A percentile compares a stretch with the other conserved stretches of the same genome.
These are phyloP conservation scores for Globisporangium yorkense DNA, from an alignment of 352 stramenopile genomes.

Conservation along the genomic window DNA sequence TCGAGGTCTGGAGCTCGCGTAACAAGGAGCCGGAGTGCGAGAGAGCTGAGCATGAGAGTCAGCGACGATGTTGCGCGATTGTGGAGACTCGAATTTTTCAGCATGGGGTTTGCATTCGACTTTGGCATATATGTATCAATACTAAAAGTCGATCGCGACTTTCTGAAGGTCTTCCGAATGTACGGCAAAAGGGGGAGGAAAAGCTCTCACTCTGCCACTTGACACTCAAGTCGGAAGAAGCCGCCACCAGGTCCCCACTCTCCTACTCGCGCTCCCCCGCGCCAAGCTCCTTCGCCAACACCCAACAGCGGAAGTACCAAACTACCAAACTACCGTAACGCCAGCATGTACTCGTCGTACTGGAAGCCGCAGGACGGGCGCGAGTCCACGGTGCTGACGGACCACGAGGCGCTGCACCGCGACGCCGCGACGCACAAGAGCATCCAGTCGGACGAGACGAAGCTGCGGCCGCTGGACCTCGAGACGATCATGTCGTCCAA, in stretches of 20 bases:
- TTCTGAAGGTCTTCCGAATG: too few relatives aligned
- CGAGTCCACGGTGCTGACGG: conserved; percentile 66
- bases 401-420: conserved; percentile 80
- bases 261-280: background rate
- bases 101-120: background rate
- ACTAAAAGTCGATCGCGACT: background rate
- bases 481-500: conserved; percentile 88
- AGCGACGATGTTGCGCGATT: conserved; percentile 11
- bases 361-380: conserved; percentile 69
- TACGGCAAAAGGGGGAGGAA: too few relatives aligned
- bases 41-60: conserved; percentile 7
- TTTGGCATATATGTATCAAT: background rate
- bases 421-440: conserved; percentile 70
- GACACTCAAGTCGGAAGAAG: background rate
- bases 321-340: background rate
- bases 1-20: background rate
- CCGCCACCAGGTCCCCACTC: too few relatives aligned
- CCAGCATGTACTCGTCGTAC: conserved; percentile 84
- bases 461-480: conserved; percentile 72
- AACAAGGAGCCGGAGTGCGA: conserved; percentile 4
- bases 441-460: conserved; percentile 77
- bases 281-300: background rate
- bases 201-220: too few relatives aligned
- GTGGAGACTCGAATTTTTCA: background rate
- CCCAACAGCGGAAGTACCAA: background rate